A percentile compares a stretch with the other conserved stretches of the same genome.
phyloP scores from a whole-genome alignment of 2,329 filamentous ascomycete species.

The Echinosphaeria canescens region DNA sequence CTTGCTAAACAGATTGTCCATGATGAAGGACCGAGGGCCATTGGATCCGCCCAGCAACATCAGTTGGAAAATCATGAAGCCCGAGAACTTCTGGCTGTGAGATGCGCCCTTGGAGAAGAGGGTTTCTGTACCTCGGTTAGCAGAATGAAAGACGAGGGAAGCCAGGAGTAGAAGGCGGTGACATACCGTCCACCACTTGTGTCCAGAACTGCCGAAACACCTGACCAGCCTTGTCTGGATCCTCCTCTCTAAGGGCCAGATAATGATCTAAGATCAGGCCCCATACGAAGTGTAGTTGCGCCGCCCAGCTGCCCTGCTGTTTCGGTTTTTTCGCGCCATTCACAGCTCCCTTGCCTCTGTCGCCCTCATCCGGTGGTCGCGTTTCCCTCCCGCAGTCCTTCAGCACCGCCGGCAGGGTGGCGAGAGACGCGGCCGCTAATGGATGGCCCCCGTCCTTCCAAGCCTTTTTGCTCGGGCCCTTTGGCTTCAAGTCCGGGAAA shows the following conservation, averaged over 20 bases:
- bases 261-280: slow-evolving; percentile 46
- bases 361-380: no score
- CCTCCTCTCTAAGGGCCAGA: slow-evolving; percentile 10
- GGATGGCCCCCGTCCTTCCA: slow-evolving; percentile 70
- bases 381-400: slow-evolving; percentile 46
- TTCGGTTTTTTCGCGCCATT: slow-evolving; percentile 16
- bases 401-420: slow-evolving; percentile 51
- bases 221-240: slow-evolving; percentile 13
- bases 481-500: slow-evolving; percentile 42
- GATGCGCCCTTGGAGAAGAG: slow-evolving; percentile 68
- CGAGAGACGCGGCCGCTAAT: slow-evolving; percentile 43
- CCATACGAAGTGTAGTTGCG: slow-evolving; percentile 78
- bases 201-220: slow-evolving; percentile 66
- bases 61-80: slow-evolving; percentile 71
- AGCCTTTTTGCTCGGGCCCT: no score
- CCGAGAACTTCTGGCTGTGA: slow-evolving; percentile 77
- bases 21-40: slow-evolving; percentile 24
- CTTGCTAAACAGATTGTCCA: slow-evolving; percentile 48
- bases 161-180: neutral
- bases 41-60: slow-evolving; percentile 36
- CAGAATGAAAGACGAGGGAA: neutral
- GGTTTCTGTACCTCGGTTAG: slow-evolving; percentile 32
- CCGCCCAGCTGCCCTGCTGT: slow-evolving; percentile 54
- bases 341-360: slow-evolving; percentile 20
- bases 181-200: slow-evolving; percentile 64